Evolutionary conservation across 192 early-diverging fungal species (phyloP).

Genomic region (Helicostylum pulchrum): DNA sequence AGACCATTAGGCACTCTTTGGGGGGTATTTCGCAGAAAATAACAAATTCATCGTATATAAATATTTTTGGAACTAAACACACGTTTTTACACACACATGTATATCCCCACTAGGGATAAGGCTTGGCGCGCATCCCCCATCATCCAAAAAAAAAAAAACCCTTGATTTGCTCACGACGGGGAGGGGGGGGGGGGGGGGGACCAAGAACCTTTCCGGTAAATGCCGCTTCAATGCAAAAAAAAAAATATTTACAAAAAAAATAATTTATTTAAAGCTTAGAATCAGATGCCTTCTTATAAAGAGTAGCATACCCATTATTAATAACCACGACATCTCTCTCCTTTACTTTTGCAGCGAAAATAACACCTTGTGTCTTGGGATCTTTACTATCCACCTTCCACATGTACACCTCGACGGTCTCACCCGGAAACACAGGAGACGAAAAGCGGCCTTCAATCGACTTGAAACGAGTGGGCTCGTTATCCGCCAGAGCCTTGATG

Average conservation of each 20-base stretch:
- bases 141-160: too few species aligned
- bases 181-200: too few species aligned
- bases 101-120: too few species aligned
- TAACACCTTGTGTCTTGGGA: constrained; percentile 45
- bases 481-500: constrained; percentile 47
- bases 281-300: constrained; percentile 21
- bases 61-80: too few species aligned
- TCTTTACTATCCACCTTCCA: constrained; percentile 60
- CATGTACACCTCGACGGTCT: constrained; percentile 65
- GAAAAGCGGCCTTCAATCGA: constrained; percentile 66
- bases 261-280: constrained; percentile 16
- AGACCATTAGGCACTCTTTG: too few species aligned
- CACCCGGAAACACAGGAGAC: constrained; percentile 71
- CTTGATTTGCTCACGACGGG: too few species aligned
- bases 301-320: constrained; percentile 52
- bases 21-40: too few species aligned
- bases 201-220: too few species aligned
- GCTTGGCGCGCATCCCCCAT: too few species aligned
- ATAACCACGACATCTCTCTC: constrained; percentile 61
- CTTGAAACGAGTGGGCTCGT: constrained; percentile 56
- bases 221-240: not conserved
- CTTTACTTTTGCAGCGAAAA: constrained; percentile 57
- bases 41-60: too few species aligned
- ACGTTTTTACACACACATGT: too few species aligned
- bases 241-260: not conserved